Base-by-base conservation (phyloP, 331 rosid species). In the Erythrophleum ivorense region DNA sequence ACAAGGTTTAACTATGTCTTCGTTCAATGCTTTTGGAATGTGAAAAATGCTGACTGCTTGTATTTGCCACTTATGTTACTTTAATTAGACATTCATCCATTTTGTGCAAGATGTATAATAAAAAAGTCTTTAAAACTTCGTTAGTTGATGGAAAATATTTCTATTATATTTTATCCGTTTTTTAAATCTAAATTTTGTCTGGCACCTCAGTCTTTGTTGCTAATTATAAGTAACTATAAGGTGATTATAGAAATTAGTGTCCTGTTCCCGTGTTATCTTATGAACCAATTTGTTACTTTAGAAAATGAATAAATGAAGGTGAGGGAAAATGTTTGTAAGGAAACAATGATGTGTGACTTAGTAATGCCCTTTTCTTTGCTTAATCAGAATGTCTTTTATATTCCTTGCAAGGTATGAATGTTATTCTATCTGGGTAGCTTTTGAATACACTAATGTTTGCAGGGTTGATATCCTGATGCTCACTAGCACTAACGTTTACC, bases 391-490 rank as follows among this genome's bases (percentile, higher is more conserved):
- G 6, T 40, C 24, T 49, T 6, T 29, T 64, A 24, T 24, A 41
- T 77, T 48, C 60, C 14, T 64, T 33, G 33, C 9, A 77, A 9
- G 19, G 54, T 43, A 4, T 7, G 11, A 33, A 16, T 64, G 14
- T 49, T 70, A 69, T 29, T 60, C 18, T 73, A 41, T 73, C 54
- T 67, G 31, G 16, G 54, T 45, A 31, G 34, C 19, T 78, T 59
- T 74, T 29, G 29, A 66, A 62, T 40, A 18, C 34, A 72, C 70
- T 73, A 62, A 21, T 81, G 72, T 31, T 69, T 77, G 62, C 66
- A 87, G 91, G 83, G 34, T 77, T 87, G 82, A 73, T 77, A 29
- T 80, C 71, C 74, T 72, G 77, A 88, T 85, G 89, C 67, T 80
- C 41, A 31, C 79, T 65, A 43, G 79, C 81, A 33, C 78, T 59